Percentiles rank a stretch among this genome's conserved stretches.
phyloP scores from a whole-genome alignment of 495 filamentous ascomycete species.

The Apodospora peruviana region DNA sequence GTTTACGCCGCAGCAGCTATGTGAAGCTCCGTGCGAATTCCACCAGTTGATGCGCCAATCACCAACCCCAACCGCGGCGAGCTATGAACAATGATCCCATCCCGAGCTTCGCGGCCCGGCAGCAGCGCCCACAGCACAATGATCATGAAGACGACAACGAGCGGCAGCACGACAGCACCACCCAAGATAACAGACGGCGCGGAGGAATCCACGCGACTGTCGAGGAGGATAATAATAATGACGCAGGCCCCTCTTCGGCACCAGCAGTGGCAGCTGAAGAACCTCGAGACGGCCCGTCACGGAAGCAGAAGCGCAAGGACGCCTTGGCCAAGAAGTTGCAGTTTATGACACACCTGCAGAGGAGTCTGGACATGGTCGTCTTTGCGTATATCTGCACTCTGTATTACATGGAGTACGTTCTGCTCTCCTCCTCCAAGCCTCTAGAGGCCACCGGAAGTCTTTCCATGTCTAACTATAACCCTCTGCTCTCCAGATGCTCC shows the following conservation, averaged over 20 bases:
- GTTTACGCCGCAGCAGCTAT: neutral
- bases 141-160: conserved; percentile 22
- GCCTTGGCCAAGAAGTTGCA: conserved; percentile 52
- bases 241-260: conserved; percentile 17
- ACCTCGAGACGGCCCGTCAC: conserved; percentile 4
- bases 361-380: conserved; percentile 72
- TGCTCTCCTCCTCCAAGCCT: neutral
- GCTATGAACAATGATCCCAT: conserved; percentile 65
- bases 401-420: conserved; percentile 85
- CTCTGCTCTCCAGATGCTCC: conserved; percentile 57
- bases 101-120: conserved; percentile 48
- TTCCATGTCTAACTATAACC: neutral
- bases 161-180: conserved; percentile 12
- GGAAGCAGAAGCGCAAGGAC: conserved; percentile 25
- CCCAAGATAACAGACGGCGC: too few species aligned
- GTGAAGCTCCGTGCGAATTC: neutral
- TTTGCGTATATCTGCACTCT: conserved; percentile 74
- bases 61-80: conserved; percentile 30
- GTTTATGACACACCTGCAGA: conserved; percentile 64
- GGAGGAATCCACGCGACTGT: too few species aligned
- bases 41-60: neutral
- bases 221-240: conserved; percentile 4
- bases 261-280: conserved; percentile 2
- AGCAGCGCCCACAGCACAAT: conserved; percentile 24
- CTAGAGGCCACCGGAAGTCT: too few species aligned